Percentiles rank a stretch among this genome's conserved stretches.
Conservation (phyloP, 495 filamentous ascomycete species). For the Halenospora varia region DNA sequence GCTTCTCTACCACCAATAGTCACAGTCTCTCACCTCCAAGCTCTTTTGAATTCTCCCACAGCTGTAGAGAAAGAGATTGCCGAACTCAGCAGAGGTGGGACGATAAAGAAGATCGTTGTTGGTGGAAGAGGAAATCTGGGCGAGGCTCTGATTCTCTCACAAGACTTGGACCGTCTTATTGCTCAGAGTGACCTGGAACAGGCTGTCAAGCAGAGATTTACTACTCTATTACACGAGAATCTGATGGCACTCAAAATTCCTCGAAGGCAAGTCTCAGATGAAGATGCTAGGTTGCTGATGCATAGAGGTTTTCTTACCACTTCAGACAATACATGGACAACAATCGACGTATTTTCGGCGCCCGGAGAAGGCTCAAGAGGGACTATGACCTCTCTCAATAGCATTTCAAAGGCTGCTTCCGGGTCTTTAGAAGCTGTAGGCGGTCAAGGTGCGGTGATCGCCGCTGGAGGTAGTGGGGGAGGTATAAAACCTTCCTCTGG, state of each 20-base stretch:
- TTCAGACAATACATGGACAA: constrained; percentile 38
- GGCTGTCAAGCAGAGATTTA: constrained; percentile 54
- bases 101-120: constrained; percentile 61
- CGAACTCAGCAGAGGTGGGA: constrained; percentile 54
- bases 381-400: constrained; percentile 48
- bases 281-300: constrained; percentile 57
- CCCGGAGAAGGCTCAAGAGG: constrained; percentile 43
- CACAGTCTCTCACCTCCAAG: constrained; percentile 68
- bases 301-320: constrained; percentile 69
- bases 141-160: constrained; percentile 63
- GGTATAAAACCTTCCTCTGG: constrained; percentile 8
- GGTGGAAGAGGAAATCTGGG: constrained; percentile 63
- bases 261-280: constrained; percentile 39
- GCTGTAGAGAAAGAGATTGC: constrained; percentile 70
- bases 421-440: constrained; percentile 62
- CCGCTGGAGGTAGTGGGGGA: constrained; percentile 45
- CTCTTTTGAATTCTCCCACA: constrained; percentile 61
- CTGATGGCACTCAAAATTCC: constrained; percentile 50
- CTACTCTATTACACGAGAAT: constrained; percentile 48
- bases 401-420: constrained; percentile 52
- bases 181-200: constrained; percentile 37
- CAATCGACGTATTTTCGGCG: constrained; percentile 47
- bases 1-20: constrained; percentile 63
- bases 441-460: constrained; percentile 50
- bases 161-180: constrained; percentile 60